Evolutionary conservation across 331 rosid species (phyloP).

Genomic region (Dryas integrifolia): DNA sequence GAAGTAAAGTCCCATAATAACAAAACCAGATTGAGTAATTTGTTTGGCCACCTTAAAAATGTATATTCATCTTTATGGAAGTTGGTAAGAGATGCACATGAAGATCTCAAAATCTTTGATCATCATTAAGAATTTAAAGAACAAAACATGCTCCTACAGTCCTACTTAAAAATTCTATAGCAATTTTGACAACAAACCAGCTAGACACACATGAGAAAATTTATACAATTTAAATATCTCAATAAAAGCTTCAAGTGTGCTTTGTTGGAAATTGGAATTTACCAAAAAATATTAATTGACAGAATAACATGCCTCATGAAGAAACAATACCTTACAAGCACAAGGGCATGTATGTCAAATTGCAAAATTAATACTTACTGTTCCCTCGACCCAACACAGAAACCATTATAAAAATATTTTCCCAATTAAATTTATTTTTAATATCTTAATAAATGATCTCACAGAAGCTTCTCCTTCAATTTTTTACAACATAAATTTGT

Average conservation of each 20-base stretch:
- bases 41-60: no score
- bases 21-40: no score
- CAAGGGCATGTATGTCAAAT: slow-evolving; percentile 35
- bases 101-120: not conserved
- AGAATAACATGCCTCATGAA: not conserved
- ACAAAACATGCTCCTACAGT: not conserved
- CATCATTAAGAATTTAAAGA: not conserved
- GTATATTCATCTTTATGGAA: not conserved
- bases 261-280: not conserved
- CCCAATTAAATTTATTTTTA: slow-evolving; percentile 18
- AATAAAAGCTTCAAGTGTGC: not conserved
- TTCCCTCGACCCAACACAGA: slow-evolving; percentile 19
- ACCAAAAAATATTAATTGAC: not conserved
- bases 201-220: not conserved
- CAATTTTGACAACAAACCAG: not conserved
- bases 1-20: not conserved
- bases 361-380: slow-evolving; percentile 1
- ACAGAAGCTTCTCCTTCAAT: slow-evolving; percentile 49
- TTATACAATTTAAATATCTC: not conserved
- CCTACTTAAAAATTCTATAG: not conserved
- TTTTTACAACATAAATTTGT: not conserved
- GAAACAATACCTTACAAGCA: slow-evolving; percentile 3
- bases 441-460: not conserved
- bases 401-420: not conserved
- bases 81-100: not conserved